Base-by-base conservation (phyloP, 1,139 yeast species). In the Kurtzmaniella quercitrusa region DNA sequence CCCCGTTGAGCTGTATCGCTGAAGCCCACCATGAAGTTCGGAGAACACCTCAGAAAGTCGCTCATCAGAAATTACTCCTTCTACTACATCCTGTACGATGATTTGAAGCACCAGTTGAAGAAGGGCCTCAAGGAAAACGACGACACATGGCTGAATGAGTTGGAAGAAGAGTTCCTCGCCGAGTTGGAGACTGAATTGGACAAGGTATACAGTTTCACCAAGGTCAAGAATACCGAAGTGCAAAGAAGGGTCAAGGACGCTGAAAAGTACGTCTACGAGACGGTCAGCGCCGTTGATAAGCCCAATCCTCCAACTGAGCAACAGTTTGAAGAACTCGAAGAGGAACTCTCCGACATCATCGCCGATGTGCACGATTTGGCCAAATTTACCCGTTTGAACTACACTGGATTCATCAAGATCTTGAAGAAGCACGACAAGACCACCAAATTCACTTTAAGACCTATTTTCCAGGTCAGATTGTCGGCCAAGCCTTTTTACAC, bases 291-390 rank as follows among this genome's bases (percentile, higher is more conserved):
- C 44, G 54, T 48, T 29, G 57, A 58, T 41, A 60, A 55, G 52
- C 18, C 36, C 4, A 49, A 46, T 29, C 52, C 49, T 3, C 78
- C 78, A 6, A 70, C 74, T 46, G 96, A 90, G 58, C 88, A 86
- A 60, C 95, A 88, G 59, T 93, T 90, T 58, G 94, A 89, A 56
- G 89, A 84, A 47, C 75, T 93, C 55, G 98, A 93, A 66, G 94
- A 87, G 53, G 97, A 90, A 59, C 73, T 93, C 54, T 81, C 91
- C 44, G 97, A 91, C 56, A 84, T 93, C 53, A 91, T 93, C 64
- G 97, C 98, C 25, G 98, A 91, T 66, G 97, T 93, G 40, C 98
- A 93, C 58, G 98, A 93, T 65, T 76, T 93, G 59, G 96, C 96
- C 52, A 91, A 93, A 63, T 93, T 88, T 64, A 80, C 96, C 18